Conservation (phyloP, 2,329 filamentous ascomycete species). For the Pseudogymnoascus sp. region DNA sequence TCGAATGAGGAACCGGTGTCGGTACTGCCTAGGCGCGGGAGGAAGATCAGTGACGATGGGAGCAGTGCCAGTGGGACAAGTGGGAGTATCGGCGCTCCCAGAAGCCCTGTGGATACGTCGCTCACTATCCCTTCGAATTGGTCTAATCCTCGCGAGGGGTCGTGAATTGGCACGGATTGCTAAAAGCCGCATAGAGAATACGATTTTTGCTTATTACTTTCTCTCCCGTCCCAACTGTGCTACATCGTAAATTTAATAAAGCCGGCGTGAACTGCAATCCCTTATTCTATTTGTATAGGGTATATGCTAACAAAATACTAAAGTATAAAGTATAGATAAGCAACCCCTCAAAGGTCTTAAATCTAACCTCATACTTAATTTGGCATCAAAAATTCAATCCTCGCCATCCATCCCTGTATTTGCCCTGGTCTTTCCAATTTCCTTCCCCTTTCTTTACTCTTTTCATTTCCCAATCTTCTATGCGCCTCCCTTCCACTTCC, state of each 20-base stretch:
- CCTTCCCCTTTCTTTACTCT: not conserved
- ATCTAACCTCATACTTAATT: not conserved
- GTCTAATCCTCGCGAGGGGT: not conserved
- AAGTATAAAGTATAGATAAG: not conserved
- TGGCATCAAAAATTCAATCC: not conserved
- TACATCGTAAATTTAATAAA: not conserved
- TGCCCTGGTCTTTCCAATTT: not conserved
- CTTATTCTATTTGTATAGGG: not conserved
- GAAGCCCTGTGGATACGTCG: constrained; percentile 35
- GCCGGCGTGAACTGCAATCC: not conserved
- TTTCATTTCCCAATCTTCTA: not conserved
- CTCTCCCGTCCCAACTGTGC: too few species aligned
- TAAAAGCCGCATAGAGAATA: not conserved
- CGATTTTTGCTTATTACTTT: not conserved
- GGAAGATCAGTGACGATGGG: constrained; percentile 27
- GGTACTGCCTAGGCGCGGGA: constrained; percentile 16
- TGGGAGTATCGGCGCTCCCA: constrained; percentile 42
- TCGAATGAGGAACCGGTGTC: constrained; percentile 39
- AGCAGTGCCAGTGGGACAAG: constrained; percentile 29
- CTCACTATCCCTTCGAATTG: not conserved
- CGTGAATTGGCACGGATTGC: not conserved
- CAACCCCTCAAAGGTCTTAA: not conserved
- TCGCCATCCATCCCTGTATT: not conserved
- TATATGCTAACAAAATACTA: not conserved
- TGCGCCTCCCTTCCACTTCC: not conserved